A percentile compares a stretch with the other conserved stretches of the same genome.
Evolutionary conservation across 1,284 basidiomycete genomes (phyloP).

Genomic region (Papiliotrema laurentii): DNA sequence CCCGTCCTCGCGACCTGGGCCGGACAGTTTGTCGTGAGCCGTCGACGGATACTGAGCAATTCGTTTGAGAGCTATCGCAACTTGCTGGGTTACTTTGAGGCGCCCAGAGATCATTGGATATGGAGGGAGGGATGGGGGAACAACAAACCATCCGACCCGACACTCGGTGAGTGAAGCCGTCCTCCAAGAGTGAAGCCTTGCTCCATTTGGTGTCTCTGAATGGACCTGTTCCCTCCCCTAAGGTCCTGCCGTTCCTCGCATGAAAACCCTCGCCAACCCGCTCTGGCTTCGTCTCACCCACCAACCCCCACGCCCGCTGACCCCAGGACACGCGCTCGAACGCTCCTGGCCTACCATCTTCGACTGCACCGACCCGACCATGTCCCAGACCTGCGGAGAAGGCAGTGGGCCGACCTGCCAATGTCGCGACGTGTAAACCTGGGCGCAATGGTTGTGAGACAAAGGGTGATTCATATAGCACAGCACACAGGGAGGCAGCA

Average conservation of each 20-base stretch:
- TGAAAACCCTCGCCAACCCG: no score
- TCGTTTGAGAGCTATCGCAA: constrained; percentile 21
- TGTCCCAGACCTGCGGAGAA: constrained; percentile 19
- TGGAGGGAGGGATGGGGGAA: constrained; percentile 38
- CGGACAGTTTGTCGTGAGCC: constrained; percentile 40
- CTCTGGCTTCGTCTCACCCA: no score
- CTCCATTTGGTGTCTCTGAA: no score
- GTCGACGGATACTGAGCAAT: constrained; percentile 27
- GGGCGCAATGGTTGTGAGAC: no score
- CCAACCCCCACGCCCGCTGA: constrained; percentile 3
- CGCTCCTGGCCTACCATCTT: constrained; percentile 40
- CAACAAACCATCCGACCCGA: constrained; percentile 28
- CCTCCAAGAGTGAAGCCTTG: no score
- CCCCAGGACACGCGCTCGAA: constrained; percentile 36
- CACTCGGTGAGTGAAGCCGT: constrained; percentile 29
- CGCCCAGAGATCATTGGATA: constrained; percentile 34
- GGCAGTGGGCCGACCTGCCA: constrained; percentile 12
- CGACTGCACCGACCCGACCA: constrained; percentile 23
- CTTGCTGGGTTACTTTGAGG: constrained; percentile 28
- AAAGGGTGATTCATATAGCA: no score
- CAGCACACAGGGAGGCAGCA: no score
- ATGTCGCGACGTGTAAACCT: no score
- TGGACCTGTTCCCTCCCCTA: background rate
- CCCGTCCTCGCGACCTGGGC: constrained; percentile 33
- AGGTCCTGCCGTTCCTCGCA: no score